Evolutionary conservation across 2,329 filamentous ascomycete genomes (phyloP).

Genomic region (Microdochium paspali): DNA sequence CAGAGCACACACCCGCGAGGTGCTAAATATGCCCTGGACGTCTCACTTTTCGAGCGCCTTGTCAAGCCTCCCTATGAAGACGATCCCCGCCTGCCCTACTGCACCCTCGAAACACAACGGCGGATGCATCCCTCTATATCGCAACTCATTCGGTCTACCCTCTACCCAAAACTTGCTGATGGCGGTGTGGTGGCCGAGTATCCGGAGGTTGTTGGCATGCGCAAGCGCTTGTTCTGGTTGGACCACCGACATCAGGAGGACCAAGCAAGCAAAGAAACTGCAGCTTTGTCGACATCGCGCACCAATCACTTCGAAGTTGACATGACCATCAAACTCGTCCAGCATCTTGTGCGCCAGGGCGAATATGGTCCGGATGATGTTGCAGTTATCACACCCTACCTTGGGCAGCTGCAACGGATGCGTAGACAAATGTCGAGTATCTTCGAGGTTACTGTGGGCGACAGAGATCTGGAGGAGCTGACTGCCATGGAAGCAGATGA

Average conservation of each 20-base stretch:
- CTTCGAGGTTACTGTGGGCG: constrained; percentile 55
- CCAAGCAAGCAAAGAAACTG: neutral
- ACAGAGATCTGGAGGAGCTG: constrained; percentile 50
- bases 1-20: constrained; percentile 39
- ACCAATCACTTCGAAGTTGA: constrained; percentile 52
- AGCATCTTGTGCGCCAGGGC: constrained; percentile 57
- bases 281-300: constrained; percentile 29
- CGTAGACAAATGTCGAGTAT: constrained; percentile 30
- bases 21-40: constrained; percentile 42
- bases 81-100: constrained; percentile 15
- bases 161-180: constrained; percentile 45
- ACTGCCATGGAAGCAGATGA: constrained; percentile 24
- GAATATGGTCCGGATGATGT: constrained; percentile 51
- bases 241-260: constrained; percentile 44
- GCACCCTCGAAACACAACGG: constrained; percentile 40
- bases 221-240: constrained; percentile 45
- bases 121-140: constrained; percentile 53
- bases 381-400: constrained; percentile 60
- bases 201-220: constrained; percentile 38
- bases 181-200: constrained; percentile 21
- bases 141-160: constrained; percentile 37
- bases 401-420: constrained; percentile 45
- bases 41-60: constrained; percentile 53
- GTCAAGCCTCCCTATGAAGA: constrained; percentile 18
- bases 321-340: constrained; percentile 53